phyloP scores from a whole-genome alignment of 2,329 filamentous ascomycete species.

The Xylaria polymorpha region DNA sequence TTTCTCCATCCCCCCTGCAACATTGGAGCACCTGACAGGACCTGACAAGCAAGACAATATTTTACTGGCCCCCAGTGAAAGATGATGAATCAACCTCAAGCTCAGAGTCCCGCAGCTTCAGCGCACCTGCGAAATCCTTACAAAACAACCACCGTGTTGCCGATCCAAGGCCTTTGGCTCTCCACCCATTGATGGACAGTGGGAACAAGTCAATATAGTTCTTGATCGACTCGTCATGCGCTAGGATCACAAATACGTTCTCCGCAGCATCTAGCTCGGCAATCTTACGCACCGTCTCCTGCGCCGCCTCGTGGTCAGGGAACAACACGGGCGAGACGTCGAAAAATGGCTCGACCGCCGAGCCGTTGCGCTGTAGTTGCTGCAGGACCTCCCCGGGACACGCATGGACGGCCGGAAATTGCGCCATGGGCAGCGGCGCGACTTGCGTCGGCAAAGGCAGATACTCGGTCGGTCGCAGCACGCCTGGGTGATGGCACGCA shows the following conservation, averaged over 20 bases:
- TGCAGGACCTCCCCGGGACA: background rate
- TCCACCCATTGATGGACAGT: conserved; percentile 43
- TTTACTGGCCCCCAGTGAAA: no score
- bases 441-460: background rate
- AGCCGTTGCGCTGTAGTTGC: background rate
- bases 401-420: no score
- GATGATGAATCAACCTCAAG: no score
- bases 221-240: conserved; percentile 43
- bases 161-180: conserved; percentile 16
- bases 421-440: no score
- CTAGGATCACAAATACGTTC: conserved; percentile 43
- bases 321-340: background rate
- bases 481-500: conserved; percentile 33
- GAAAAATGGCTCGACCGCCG: background rate
- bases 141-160: background rate
- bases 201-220: conserved; percentile 43
- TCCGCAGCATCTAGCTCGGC: conserved; percentile 42
- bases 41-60: no score
- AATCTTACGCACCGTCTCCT: conserved; percentile 13
- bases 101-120: no score
- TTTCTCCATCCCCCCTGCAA: no score
- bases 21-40: no score
- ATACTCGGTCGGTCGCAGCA: background rate
- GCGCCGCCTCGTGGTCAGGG: background rate
- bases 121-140: background rate